Base-by-base conservation (phyloP, 768 basidiomycete genomes). In the Naganishia randhawae region DNA sequence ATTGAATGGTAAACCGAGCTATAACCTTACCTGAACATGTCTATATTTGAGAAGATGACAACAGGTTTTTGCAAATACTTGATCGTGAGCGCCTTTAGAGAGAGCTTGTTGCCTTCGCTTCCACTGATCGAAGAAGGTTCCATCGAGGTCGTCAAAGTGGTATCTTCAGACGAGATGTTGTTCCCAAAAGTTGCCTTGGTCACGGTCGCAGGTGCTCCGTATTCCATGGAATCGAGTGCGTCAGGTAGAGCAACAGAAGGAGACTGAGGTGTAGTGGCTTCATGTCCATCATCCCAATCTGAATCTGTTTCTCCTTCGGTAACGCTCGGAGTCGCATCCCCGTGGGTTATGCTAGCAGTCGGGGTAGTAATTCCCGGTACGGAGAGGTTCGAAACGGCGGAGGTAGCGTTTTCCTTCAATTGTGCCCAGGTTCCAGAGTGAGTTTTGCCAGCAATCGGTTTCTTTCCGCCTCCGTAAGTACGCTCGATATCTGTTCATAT, bases 1-100 rank as follows among this genome's bases (percentile, higher is more conserved):
- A 37, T 29, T 14, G 35, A 29, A 19, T n/a, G 61, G 22, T 29
- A 52, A 51, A 13, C 11, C 7, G 29, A 50, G n/a, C 19, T 5
- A 35, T 13, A 6, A 37, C 76, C 86, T 63, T 73, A 92, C 93
- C 95, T 84, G 74, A 96, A 83, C 17, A 92, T 70, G 80, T 99
- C 96, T 25, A 95, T 74, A 74, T 95, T 92, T 39, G 84, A 82
- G 61, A 97, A 80, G 27, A 91, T 83, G 22, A 98, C 85, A 2
- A 87, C 84, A 76, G 98, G 96, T 69, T 91, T 86, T 65, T 90
- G 82, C 83, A 99, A 97, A 80, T 92, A 99, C 73, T 87, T 86
- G 80, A 90, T 88, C 71, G 91, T 82, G 42, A 99, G 81, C 77
- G 98, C 96, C 78, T 96, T 93, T 76, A 92, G 87, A 1, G 92